A percentile compares a stretch with the other conserved stretches of the same genome.
phyloP scores from a whole-genome alignment of 1,284 basidiomycete genomes.

The Ceratobasidium theobromae region DNA sequence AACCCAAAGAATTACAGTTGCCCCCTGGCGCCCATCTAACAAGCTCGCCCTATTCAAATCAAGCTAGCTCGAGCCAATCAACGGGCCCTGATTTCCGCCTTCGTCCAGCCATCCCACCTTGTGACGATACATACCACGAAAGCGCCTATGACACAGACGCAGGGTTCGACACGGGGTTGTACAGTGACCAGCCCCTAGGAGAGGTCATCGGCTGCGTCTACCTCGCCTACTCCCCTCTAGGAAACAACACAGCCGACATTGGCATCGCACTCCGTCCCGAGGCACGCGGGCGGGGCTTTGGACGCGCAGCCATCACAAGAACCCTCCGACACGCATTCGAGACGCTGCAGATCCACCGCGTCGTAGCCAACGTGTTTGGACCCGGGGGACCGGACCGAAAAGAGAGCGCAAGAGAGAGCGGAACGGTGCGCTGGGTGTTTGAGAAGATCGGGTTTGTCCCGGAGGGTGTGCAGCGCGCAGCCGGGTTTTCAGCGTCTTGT shows the following conservation, averaged over 20 bases:
- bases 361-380: slow-evolving; percentile 50
- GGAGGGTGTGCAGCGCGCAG: slow-evolving; percentile 35
- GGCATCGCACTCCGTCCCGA: slow-evolving; percentile 25
- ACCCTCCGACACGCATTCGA: slow-evolving; percentile 52
- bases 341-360: slow-evolving; percentile 53
- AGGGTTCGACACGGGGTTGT: too few species aligned
- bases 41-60: too few species aligned
- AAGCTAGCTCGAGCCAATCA: too few species aligned
- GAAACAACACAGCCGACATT: slow-evolving; percentile 1
- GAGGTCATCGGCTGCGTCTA: slow-evolving; percentile 23
- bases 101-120: too few species aligned
- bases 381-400: slow-evolving; percentile 34
- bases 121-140: too few species aligned
- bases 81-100: too few species aligned
- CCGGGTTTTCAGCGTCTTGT: slow-evolving; percentile 25
- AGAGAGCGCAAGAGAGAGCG: slow-evolving; percentile 33
- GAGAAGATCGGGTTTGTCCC: slow-evolving; percentile 34
- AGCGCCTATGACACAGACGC: too few species aligned
- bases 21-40: not conserved
- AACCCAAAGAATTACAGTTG: not conserved
- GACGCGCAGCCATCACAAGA: slow-evolving; percentile 3
- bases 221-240: not conserved
- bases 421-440: slow-evolving; percentile 28
- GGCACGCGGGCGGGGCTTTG: slow-evolving; percentile 22
- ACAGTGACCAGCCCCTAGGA: too few species aligned